Evolutionary conservation across 768 basidiomycete genomes (phyloP).

Genomic region (Naganishia randhawae): DNA sequence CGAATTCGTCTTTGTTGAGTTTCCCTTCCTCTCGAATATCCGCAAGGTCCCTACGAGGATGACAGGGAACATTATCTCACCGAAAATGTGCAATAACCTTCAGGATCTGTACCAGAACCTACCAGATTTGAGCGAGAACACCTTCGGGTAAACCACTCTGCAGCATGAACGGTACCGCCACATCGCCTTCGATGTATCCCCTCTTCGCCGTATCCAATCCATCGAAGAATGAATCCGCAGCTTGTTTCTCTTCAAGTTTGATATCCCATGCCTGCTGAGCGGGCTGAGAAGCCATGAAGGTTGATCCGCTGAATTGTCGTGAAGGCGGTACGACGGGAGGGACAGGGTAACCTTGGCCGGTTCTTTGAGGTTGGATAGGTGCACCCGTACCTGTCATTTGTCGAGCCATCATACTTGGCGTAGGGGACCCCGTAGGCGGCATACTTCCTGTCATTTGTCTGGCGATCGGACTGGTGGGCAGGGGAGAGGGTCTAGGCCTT

Average conservation of each 20-base stretch:
- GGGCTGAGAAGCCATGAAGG: constrained; percentile 22
- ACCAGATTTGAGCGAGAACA: constrained; percentile 88
- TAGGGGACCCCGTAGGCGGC: constrained; percentile 1
- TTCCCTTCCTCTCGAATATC: constrained; percentile 83
- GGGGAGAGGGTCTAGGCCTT: constrained; percentile 35
- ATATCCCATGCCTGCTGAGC: constrained; percentile 67
- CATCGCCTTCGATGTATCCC: constrained; percentile 85
- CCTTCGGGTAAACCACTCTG: constrained; percentile 79
- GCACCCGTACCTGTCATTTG: constrained; percentile 55
- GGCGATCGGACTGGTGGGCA: constrained; percentile 35
- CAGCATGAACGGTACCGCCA: constrained; percentile 92
- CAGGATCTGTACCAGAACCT: constrained; percentile 43
- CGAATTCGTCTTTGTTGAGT: constrained; percentile 86
- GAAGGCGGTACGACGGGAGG: constrained; percentile 33
- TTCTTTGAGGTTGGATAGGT: constrained; percentile 48
- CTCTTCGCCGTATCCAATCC: constrained; percentile 68
- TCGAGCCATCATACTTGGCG: constrained; percentile 54
- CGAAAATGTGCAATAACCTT: neutral
- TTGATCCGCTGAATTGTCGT: constrained; percentile 24
- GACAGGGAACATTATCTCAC: no score
- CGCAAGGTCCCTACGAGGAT: constrained; percentile 78
- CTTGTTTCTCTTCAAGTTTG: constrained; percentile 70
- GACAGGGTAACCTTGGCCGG: constrained; percentile 55
- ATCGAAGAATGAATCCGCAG: constrained; percentile 73
- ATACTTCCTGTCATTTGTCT: constrained; percentile 36